These are phyloP conservation scores for Colletotrichum siamense DNA, from an alignment of 2,329 filamentous ascomycete genomes.

Conservation along the genomic window DNA sequence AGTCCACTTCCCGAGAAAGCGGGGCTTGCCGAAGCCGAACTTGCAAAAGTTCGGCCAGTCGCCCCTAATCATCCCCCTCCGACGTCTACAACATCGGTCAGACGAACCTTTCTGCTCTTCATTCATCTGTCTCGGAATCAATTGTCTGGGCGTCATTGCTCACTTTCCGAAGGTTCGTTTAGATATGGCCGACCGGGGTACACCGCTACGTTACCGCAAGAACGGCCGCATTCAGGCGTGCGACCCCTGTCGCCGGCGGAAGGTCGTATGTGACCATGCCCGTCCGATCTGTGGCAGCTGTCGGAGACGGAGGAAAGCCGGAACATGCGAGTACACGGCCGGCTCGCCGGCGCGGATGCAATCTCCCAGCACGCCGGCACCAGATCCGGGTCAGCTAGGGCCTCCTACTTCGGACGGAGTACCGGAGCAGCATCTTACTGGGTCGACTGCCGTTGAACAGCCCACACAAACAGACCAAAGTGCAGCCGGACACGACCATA, in stretches of 20 bases:
- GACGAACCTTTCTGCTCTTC: neutral
- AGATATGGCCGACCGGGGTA: neutral
- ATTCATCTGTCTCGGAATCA: neutral
- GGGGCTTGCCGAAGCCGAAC: neutral
- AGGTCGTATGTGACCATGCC: slow-evolving; percentile 48
- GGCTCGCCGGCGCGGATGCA: neutral
- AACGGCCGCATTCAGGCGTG: slow-evolving; percentile 26
- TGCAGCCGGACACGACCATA: neutral
- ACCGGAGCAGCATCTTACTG: neutral
- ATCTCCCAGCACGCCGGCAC: neutral
- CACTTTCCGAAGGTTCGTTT: neutral
- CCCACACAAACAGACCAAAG: neutral
- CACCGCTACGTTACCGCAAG: slow-evolving; percentile 4
- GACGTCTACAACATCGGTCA: neutral
- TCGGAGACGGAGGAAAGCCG: slow-evolving; percentile 34
- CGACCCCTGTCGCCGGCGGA: slow-evolving; percentile 45
- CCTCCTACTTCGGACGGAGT: neutral
- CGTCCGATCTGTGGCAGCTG: slow-evolving; percentile 45
- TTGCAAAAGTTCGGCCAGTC: neutral
- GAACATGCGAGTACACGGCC: slow-evolving; percentile 39
- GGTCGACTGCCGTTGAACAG: neutral
- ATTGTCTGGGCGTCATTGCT: neutral
- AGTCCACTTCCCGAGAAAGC: neutral
- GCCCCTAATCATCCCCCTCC: neutral
- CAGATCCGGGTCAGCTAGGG: neutral